phyloP scores from a whole-genome alignment of 352 stramenopile species.

The Phytophthora citrophthora region DNA sequence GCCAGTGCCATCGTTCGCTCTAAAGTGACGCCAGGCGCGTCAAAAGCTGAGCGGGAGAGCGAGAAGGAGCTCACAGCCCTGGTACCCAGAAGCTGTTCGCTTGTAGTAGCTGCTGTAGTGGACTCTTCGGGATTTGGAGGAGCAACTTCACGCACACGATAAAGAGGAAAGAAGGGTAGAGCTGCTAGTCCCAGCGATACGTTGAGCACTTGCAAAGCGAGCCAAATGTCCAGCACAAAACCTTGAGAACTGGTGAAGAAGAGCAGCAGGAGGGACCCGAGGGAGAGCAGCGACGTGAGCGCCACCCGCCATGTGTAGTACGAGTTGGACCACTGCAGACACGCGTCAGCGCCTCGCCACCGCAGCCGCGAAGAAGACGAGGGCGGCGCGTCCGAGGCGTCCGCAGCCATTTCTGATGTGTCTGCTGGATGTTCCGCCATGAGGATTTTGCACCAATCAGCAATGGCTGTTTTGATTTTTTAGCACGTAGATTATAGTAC shows the following conservation, averaged over 20 bases:
- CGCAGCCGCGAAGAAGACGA: constrained; percentile 1
- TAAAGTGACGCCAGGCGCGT: constrained; percentile 46
- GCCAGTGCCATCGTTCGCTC: constrained; percentile 57
- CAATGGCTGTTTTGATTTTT: too few relatives aligned
- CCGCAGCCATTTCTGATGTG: constrained; percentile 20
- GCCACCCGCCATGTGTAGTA: constrained; percentile 73
- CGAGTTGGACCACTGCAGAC: constrained; percentile 70
- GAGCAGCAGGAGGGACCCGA: constrained; percentile 50
- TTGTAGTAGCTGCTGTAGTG: constrained; percentile 1
- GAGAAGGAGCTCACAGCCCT: constrained; percentile 54
- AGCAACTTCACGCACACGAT: constrained; percentile 23
- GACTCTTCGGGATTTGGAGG: not conserved
- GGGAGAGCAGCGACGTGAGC: constrained; percentile 51
- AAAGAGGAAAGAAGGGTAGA: constrained; percentile 55
- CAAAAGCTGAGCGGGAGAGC: constrained; percentile 55
- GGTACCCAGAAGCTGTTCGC: constrained; percentile 23
- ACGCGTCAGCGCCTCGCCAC: constrained; percentile 50
- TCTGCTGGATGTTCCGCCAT: not conserved
- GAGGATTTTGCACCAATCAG: too few relatives aligned
- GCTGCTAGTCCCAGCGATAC: constrained; percentile 60
- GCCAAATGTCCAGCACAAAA: constrained; percentile 54
- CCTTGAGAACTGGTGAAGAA: constrained; percentile 38
- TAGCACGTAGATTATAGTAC: too few relatives aligned
- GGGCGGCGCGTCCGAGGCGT: not conserved
- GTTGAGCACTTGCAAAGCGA: constrained; percentile 60